A percentile compares a stretch with the other conserved stretches of the same genome.
These are phyloP conservation scores for Viola odorata DNA, from an alignment of 345 rosid genomes.

Conservation along the genomic window DNA sequence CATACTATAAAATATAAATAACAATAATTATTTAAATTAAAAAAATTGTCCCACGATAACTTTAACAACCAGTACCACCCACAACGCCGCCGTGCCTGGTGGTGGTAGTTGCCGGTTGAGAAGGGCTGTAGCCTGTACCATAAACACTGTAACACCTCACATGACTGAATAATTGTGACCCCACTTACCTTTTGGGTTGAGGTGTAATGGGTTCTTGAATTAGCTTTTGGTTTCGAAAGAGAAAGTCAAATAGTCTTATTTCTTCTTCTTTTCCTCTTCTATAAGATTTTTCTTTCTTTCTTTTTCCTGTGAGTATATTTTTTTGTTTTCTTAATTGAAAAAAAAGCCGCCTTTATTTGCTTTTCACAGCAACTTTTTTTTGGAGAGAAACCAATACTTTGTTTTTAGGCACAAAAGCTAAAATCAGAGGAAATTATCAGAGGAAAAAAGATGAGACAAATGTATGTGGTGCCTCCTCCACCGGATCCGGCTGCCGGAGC, in stretches of 20 bases:
- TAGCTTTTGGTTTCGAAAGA: not conserved
- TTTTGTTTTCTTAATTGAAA: not conserved
- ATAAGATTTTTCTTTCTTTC: too few relatives aligned
- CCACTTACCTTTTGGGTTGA: not conserved
- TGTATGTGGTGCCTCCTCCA: constrained; percentile 22
- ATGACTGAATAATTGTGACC: too few relatives aligned
- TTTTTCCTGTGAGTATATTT: too few relatives aligned
- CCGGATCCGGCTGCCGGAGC: constrained; percentile 15
- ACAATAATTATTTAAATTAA: too few relatives aligned
- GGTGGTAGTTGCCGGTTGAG: not conserved
- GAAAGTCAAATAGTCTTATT: constrained; percentile 11
- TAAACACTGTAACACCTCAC: not conserved
- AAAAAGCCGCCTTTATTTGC: constrained; percentile 17
- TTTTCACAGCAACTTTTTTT: not conserved
- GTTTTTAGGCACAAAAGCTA: not conserved
- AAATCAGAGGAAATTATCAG: not conserved
- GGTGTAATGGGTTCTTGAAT: not conserved
- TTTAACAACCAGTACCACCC: too few relatives aligned
- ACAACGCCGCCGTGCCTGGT: too few relatives aligned
- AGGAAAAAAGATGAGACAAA: constrained; percentile 8
- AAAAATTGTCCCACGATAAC: too few relatives aligned
- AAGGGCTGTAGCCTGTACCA: not conserved
- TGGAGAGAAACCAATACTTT: not conserved
- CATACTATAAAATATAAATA: too few relatives aligned
- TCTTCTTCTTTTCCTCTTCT: not conserved